These are phyloP conservation scores for Geranomyces michiganensis DNA, from an alignment of 192 early-diverging fungal genomes.

Conservation along the genomic window DNA sequence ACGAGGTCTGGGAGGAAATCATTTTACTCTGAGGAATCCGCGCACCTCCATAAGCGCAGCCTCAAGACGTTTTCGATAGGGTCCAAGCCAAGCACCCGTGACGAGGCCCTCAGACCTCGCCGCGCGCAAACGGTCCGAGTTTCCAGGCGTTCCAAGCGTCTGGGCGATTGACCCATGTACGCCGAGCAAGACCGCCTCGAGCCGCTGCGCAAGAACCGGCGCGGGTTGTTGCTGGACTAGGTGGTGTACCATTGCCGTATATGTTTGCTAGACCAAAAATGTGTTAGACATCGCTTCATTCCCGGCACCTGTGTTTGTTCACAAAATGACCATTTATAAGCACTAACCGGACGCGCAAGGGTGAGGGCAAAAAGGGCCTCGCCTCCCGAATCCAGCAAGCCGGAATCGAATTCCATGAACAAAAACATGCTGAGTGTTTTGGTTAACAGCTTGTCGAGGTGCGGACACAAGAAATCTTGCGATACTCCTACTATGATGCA, in stretches of 20 bases:
- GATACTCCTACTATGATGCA: constrained; percentile 19
- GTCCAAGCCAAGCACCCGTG: constrained; percentile 19
- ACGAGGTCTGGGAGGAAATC: constrained; percentile 25
- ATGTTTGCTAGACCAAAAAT: constrained; percentile 36
- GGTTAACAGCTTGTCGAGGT: constrained; percentile 58
- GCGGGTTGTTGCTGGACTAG: constrained; percentile 55
- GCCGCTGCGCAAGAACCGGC: constrained; percentile 41
- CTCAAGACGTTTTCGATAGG: constrained; percentile 54
- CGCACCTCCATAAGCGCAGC: constrained; percentile 66
- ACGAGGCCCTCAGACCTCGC: constrained; percentile 38
- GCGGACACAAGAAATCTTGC: constrained; percentile 36
- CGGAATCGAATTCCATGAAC: constrained; percentile 66
- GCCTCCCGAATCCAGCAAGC: constrained; percentile 62
- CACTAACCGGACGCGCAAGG: constrained; percentile 49
- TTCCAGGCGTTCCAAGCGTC: constrained; percentile 5
- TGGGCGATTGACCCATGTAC: constrained; percentile 48
- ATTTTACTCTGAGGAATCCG: constrained; percentile 68
- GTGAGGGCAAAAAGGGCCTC: constrained; percentile 64
- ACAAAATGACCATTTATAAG: background rate
- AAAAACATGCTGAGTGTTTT: constrained; percentile 59
- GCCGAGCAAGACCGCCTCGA: constrained; percentile 50
- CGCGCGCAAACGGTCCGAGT: constrained; percentile 4
- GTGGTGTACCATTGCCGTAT: constrained; percentile 54
- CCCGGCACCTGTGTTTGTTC: background rate
- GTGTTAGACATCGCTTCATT: background rate